Base-by-base conservation (phyloP, 2,329 filamentous ascomycete species). In the Aspergillus ochraceoroseus region DNA sequence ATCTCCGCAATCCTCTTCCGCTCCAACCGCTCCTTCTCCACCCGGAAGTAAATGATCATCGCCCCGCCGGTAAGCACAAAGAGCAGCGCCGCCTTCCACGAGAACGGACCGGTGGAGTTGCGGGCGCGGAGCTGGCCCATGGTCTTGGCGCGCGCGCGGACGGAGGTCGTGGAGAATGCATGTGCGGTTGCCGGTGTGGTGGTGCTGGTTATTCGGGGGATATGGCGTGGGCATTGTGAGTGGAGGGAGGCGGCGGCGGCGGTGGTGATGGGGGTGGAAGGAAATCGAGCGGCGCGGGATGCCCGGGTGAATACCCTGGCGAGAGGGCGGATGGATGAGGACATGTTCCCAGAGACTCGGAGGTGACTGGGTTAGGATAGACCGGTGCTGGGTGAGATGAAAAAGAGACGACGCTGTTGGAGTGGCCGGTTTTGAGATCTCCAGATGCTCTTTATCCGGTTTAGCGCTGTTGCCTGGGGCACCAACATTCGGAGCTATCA, bases 11-110 rank as follows among this genome's bases (percentile, higher is more conserved):
- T 79, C 41, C 88, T 78, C 71, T 89, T 85, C 48, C 89, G 79
- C 62, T 92, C 82, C 80, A 98, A 83, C 58, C 92, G 83, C 55
- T 80, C 80, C 73, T 96, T 96, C 67, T 98, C 92, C 56, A 82
- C 80, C 58, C 89, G 87, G 67, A 98, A 96, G 65, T 96, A 98
- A 67, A 86, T 79, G 46, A 88, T 81, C 57, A 98, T 74, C 18
- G 80, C 83, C 8, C 71, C 81, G 54, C 86, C 88, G 2, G 88
- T 84, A 32, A 76, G 61, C 50, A 96, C 74, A 70, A 98, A 96
- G 49, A 98, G 75, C 35, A 88, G 54, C 12, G 87, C 90, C 20
- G 90, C 84, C 68, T 87, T 90, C 80, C 86, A 89, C 38, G 89
- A 95, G 71, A 98, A 96, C 19, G 92, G 92, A 2, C 65, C 65